Base-by-base conservation (phyloP, 2,329 filamentous ascomycete species). In the Cladophialophora chaetospira region DNA sequence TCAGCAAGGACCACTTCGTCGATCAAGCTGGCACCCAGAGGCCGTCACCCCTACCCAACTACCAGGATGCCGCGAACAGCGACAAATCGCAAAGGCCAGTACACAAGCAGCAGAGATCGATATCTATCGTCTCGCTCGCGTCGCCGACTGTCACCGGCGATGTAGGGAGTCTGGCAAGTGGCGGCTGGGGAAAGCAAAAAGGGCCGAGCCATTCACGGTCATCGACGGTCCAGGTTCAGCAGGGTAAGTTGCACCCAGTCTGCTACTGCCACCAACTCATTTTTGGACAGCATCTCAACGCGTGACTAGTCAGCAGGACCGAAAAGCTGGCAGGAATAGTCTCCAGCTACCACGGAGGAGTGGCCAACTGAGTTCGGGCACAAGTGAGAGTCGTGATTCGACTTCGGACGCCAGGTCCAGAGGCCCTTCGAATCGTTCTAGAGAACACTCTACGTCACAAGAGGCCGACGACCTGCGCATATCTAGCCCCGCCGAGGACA, bases 51-150 rank as follows among this genome's bases (percentile, higher is more conserved):
- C 77, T 75, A 10, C 58, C 74, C 61, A 74, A 70, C 65, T 73
- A 69, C 43, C 72, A 28, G 26, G 35, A 40, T 23, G 10, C 21
- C 8, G 13, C 75, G 40, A 68, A 70, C 43, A 66, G 66, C 49
- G 31, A n/a, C 50, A 50, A 26, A 49, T 52, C 43, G 42, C 66
- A 68, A 31, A 77, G 53, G 11, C 58, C 70, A 6, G 65, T 79
- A n/a, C 83, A 87, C 66, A 76, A 79, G 51, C 89, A 92, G 66
- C 85, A 87, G 70, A 81, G 88, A 65, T 93, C 89, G 2, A 80
- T 94, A 26, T 94, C 89, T 15, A 93, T 94, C 62, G 84, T 93
- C 43, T 93, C 89, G 8, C 83, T 93, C 65, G 87, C 86, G 3
- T 63, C 64, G 36, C 60, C 61, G 3, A 43, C 58, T 3, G 33